Conservation (phyloP, 768 basidiomycete species). For the Boletus rex-veris region DNA sequence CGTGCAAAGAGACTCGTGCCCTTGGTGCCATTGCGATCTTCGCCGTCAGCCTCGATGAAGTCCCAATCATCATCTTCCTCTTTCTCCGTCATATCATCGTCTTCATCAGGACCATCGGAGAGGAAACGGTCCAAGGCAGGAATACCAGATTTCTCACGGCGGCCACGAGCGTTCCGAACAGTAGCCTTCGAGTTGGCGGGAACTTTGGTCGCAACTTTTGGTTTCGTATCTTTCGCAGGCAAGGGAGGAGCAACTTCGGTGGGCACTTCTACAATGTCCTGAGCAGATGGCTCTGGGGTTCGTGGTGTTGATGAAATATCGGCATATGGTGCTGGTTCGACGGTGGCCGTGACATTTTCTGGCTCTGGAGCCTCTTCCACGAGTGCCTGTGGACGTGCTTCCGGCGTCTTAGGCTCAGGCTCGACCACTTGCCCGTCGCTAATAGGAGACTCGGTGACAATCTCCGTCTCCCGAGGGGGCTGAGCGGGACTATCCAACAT, state of each 20-base stretch:
- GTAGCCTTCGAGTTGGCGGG: slow-evolving; percentile 14
- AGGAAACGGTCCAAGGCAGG: slow-evolving; percentile 74
- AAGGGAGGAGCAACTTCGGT: slow-evolving; percentile 26
- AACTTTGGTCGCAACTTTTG: slow-evolving; percentile 21
- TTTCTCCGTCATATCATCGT: slow-evolving; percentile 39
- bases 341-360: slow-evolving; percentile 8
- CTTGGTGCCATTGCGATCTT: slow-evolving; percentile 77
- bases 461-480: slow-evolving; percentile 29
- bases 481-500: slow-evolving; percentile 19
- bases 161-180: slow-evolving; percentile 36
- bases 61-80: slow-evolving; percentile 88
- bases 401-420: slow-evolving; percentile 72
- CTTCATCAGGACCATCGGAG: slow-evolving; percentile 48
- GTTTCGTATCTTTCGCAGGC: slow-evolving; percentile 33
- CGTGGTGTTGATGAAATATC: slow-evolving; percentile 17
- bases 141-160: slow-evolving; percentile 81
- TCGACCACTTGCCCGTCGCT: slow-evolving; percentile 39
- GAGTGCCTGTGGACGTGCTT: slow-evolving; percentile 49
- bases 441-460: slow-evolving; percentile 35
- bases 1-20: slow-evolving; percentile 82
- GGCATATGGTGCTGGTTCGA: slow-evolving; percentile 15
- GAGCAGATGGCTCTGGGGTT: slow-evolving; percentile 9
- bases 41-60: slow-evolving; percentile 79
- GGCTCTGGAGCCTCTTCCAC: slow-evolving; percentile 23
- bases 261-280: slow-evolving; percentile 4